Percentiles rank a stretch among this genome's conserved stretches.
These are phyloP conservation scores for Coniferiporia weirii DNA, from an alignment of 1,284 basidiomycete species.

Conservation along the genomic window DNA sequence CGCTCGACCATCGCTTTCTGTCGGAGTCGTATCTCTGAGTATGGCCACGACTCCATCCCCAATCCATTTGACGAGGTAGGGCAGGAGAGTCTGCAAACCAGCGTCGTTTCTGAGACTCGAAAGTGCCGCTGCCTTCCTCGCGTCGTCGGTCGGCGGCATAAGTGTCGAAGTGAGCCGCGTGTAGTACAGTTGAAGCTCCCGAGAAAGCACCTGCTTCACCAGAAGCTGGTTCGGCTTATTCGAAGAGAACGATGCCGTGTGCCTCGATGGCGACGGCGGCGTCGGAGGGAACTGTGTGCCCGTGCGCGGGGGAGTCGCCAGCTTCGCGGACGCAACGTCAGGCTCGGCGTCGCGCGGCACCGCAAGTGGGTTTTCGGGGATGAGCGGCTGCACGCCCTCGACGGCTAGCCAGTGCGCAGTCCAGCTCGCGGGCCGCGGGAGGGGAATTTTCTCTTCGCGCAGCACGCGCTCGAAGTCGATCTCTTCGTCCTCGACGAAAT, in stretches of 20 bases:
- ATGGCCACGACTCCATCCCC: constrained; percentile 80
- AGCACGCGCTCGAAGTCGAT: constrained; percentile 92
- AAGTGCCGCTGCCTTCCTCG: constrained; percentile 81
- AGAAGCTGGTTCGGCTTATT: constrained; percentile 51
- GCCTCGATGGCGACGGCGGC: constrained; percentile 29
- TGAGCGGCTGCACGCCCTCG: constrained; percentile 94
- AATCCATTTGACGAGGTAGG: constrained; percentile 94
- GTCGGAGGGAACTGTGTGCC: constrained; percentile 29
- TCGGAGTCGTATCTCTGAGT: constrained; percentile 53
- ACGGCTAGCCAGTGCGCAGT: constrained; percentile 97
- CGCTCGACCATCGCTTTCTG: constrained; percentile 58
- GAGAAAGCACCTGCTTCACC: constrained; percentile 90
- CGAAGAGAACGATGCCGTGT: constrained; percentile 29
- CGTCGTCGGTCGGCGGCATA: constrained; percentile 56
- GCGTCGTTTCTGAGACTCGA: constrained; percentile 88
- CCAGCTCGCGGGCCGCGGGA: constrained; percentile 77
- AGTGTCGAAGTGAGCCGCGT: constrained; percentile 85
- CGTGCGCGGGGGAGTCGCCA: constrained; percentile 25
- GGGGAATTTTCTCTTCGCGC: constrained; percentile 73
- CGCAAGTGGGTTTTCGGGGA: constrained; percentile 92
- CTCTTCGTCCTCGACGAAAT: constrained; percentile 95
- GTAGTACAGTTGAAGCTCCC: constrained; percentile 95
- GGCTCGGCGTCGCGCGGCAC: constrained; percentile 51
- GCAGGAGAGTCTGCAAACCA: constrained; percentile 89
- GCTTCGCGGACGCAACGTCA: constrained; percentile 26